A percentile compares a stretch with the other conserved stretches of the same genome.
These are phyloP conservation scores for Russula vinacea DNA, from an alignment of 768 basidiomycete genomes.

Conservation along the genomic window DNA sequence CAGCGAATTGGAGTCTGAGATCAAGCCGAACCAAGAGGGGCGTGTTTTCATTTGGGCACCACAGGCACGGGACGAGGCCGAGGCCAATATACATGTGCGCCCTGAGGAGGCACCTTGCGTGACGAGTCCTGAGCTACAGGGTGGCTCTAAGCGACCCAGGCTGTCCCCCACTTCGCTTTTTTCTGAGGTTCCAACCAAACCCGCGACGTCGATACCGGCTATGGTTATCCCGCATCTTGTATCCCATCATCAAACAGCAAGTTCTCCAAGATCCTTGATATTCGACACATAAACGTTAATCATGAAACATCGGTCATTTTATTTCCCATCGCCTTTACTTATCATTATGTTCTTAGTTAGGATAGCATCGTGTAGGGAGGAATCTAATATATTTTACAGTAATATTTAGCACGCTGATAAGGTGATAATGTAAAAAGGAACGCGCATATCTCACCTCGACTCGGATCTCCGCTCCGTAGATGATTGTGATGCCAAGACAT, in stretches of 20 bases:
- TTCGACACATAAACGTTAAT: not conserved
- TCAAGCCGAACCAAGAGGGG: not conserved
- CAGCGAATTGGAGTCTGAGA: not conserved
- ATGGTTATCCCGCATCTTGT: conserved; percentile 24
- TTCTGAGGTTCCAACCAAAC: conserved; percentile 1
- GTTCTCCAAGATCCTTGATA: not conserved
- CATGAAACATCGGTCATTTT: not conserved
- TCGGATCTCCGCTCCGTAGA: not conserved
- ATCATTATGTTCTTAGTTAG: not conserved
- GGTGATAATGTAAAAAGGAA: not conserved
- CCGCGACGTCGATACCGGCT: conserved; percentile 14
- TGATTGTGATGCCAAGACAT: not conserved
- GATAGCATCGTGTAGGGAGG: not conserved
- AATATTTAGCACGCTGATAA: not conserved
- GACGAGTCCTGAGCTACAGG: not conserved
- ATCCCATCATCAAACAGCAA: not conserved
- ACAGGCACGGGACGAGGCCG: not conserved
- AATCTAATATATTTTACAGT: not conserved
- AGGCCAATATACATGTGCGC: not conserved
- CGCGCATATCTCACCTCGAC: not conserved
- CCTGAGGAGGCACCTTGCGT: not conserved
- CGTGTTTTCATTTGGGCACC: not conserved
- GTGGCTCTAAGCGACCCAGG: conserved; percentile 18
- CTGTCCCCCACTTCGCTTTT: not conserved
- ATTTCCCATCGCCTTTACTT: not conserved